Conservation (phyloP, 2,329 filamentous ascomycete genomes). For the Arthrobotrys entomopaga region DNA sequence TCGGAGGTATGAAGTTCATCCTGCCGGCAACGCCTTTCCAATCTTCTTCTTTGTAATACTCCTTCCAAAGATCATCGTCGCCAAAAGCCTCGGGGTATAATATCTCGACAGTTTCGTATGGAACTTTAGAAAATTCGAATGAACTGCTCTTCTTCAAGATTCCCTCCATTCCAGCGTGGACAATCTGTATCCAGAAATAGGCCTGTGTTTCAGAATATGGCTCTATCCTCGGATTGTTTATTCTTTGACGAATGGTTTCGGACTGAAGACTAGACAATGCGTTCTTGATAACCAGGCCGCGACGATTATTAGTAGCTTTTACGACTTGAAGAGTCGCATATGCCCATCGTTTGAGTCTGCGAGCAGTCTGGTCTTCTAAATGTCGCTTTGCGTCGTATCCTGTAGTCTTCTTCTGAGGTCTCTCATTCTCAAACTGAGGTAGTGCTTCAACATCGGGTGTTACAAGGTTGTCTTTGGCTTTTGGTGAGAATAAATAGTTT, state of each 20-base stretch:
- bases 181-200: slow-evolving; percentile 57
- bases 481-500: slow-evolving; percentile 59
- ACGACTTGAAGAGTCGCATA: slow-evolving; percentile 60
- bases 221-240: slow-evolving; percentile 41
- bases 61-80: slow-evolving; percentile 53
- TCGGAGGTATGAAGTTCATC: slow-evolving; percentile 52
- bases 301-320: slow-evolving; percentile 50
- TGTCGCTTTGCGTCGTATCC: slow-evolving; percentile 14
- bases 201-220: slow-evolving; percentile 57
- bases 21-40: slow-evolving; percentile 56
- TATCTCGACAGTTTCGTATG: slow-evolving; percentile 55
- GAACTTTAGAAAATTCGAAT: slow-evolving; percentile 50
- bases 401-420: neutral
- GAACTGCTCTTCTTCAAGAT: slow-evolving; percentile 40
- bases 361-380: slow-evolving; percentile 24
- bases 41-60: slow-evolving; percentile 53
- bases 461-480: slow-evolving; percentile 59
- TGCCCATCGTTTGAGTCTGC: slow-evolving; percentile 59
- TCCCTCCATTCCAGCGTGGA: slow-evolving; percentile 55
- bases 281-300: slow-evolving; percentile 58
- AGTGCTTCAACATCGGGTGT: slow-evolving; percentile 60
- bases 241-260: slow-evolving; percentile 50
- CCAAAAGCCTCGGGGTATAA: slow-evolving; percentile 56
- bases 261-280: slow-evolving; percentile 51
- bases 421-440: slow-evolving; percentile 52